A percentile compares a stretch with the other conserved stretches of the same genome.
phyloP scores from a whole-genome alignment of 352 stramenopile genomes.

The Globisporangium abappressorium region DNA sequence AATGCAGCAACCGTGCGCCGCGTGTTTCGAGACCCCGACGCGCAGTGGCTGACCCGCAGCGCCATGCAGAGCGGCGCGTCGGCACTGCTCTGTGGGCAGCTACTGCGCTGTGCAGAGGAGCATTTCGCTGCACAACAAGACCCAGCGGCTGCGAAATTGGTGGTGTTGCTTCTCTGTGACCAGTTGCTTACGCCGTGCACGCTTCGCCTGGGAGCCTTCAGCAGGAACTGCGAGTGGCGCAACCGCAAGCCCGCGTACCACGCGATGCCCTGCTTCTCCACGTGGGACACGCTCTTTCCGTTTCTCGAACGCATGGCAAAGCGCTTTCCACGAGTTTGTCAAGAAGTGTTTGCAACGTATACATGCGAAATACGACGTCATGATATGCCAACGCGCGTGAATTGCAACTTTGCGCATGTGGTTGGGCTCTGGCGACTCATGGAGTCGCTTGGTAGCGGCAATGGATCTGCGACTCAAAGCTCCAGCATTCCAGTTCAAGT shows the following conservation, averaged over 20 bases:
- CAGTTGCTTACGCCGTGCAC: constrained; percentile 38
- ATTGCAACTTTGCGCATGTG: constrained; percentile 65
- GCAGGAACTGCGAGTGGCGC: constrained; percentile 47
- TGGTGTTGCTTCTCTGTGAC: constrained; percentile 43
- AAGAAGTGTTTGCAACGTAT: constrained; percentile 21
- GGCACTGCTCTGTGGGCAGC: constrained; percentile 44
- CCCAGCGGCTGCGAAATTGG: constrained; percentile 11
- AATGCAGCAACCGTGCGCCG: constrained; percentile 16
- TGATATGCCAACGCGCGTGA: constrained; percentile 20
- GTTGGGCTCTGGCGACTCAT: constrained; percentile 50
- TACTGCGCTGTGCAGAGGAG: constrained; percentile 30
- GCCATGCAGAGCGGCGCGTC: constrained; percentile 52
- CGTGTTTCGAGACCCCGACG: constrained; percentile 38
- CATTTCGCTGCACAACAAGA: constrained; percentile 12
- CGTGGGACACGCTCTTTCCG: constrained; percentile 60
- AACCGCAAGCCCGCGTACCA: constrained; percentile 53
- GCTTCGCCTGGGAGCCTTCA: constrained; percentile 18
- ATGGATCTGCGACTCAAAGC: background rate
- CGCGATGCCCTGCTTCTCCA: constrained; percentile 53
- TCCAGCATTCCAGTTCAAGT: constrained; percentile 4
- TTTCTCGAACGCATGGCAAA: constrained; percentile 41
- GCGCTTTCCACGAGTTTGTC: constrained; percentile 26
- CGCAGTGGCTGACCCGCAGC: constrained; percentile 58
- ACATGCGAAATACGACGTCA: background rate
- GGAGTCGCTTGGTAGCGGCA: constrained; percentile 32